Base-by-base conservation (phyloP, 352 stramenopile genomes). In the Globisporangium barbulae region DNA sequence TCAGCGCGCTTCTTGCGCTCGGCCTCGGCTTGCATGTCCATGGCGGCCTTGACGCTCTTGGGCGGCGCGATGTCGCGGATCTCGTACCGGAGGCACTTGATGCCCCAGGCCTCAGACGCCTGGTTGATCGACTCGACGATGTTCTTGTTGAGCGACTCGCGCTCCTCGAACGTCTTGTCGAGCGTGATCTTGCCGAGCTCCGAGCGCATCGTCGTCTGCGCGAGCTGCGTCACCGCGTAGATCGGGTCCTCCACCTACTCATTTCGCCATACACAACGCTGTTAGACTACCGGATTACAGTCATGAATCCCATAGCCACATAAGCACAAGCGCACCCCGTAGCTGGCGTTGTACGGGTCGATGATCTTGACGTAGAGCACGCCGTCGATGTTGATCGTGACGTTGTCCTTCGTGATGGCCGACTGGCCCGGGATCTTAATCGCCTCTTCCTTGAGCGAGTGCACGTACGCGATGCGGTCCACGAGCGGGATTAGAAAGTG, bases 121-220 rank as follows among this genome's bases (percentile, higher is more conserved):
- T 97, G 85, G 71, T 97, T 97, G 65, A 97, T 97, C 28, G 90
- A 78, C 64, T 93, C 82, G 53, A 97, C 90, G 53, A 97, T 97
- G 67, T 87, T 94, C 63, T 88, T 75, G 74, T 97, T 97, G 54
- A 97, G 83, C 53, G 81, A 94, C 75, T 97, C 91, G 53, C 91
- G 85, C 82, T 97, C 91, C 63, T 97, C 90, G 63, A 97, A 97
- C 17, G 90, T 97, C 80, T 97, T 97, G 75, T 97, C 91, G 47
- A 97, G 81, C 59, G 89, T 96, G 75, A 97, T 97, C 65, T 97
- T 97, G 50, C 91, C 91, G 39, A 97, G 73, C 60, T 97, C 91
- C 1, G 87, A 96, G 28, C 91, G 88, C 91, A 97, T 97, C 8
- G 90, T 96, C 37, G 91, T 95, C 71, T 97, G 91, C 35, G 91